A percentile compares a stretch with the other conserved stretches of the same genome.
phyloP scores from a whole-genome alignment of 768 basidiomycete genomes.

The Pleurotus sapidus region DNA sequence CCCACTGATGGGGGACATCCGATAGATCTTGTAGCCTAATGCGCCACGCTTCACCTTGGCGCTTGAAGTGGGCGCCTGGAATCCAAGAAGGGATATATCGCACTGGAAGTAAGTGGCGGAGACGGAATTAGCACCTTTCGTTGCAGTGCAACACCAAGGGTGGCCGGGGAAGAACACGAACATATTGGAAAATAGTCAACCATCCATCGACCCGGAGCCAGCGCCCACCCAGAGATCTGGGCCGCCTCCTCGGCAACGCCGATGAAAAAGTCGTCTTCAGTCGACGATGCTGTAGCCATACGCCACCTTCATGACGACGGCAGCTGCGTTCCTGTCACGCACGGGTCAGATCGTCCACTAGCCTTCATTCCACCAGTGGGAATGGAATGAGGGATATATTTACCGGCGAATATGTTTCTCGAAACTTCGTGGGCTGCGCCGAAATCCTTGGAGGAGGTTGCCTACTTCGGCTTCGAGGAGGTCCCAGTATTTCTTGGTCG shows the following conservation, averaged over 20 bases:
- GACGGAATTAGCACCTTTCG: too few relatives aligned
- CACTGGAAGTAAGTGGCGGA: conserved; percentile 22
- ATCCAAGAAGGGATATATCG: conserved; percentile 49
- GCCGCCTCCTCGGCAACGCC: conserved; percentile 34
- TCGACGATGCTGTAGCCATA: conserved; percentile 36
- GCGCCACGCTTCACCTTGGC: conserved; percentile 40
- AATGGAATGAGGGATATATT: background rate
- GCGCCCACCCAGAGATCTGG: conserved; percentile 37
- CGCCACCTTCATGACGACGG: conserved; percentile 40
- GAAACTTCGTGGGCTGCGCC: conserved; percentile 25
- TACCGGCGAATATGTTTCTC: conserved; percentile 37
- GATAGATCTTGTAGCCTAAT: conserved; percentile 31
- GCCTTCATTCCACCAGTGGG: too few relatives aligned
- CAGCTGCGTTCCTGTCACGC: conserved; percentile 28
- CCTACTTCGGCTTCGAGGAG: conserved; percentile 33
- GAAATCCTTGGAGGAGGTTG: conserved; percentile 30
- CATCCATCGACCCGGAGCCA: conserved; percentile 39
- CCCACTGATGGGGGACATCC: conserved; percentile 39
- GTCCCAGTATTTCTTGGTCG: conserved; percentile 29
- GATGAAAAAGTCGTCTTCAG: conserved; percentile 35
- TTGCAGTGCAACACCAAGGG: background rate
- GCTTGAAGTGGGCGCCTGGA: conserved; percentile 47
- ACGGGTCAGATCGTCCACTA: background rate
- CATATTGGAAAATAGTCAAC: conserved; percentile 40
- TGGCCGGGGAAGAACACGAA: conserved; percentile 16